Percentiles rank a stretch among this genome's conserved stretches.
phyloP scores from a whole-genome alignment of 129 eudicot species.

The Gnaphalium uliginosum region DNA sequence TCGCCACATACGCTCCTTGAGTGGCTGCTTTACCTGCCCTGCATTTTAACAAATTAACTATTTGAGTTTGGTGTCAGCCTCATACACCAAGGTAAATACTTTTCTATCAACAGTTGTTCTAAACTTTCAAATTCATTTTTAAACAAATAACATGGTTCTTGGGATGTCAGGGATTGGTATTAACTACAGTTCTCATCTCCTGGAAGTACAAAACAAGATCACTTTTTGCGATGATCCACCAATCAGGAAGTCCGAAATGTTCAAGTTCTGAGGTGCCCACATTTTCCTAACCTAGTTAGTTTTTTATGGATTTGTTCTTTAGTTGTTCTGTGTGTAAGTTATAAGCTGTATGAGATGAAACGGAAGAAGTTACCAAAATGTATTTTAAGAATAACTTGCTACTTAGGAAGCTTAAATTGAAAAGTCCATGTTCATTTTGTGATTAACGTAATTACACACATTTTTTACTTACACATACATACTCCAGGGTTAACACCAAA shows the following conservation, averaged over 20 bases:
- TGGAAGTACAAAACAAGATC: neutral
- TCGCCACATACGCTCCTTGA: constrained; percentile 60
- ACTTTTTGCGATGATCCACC: neutral
- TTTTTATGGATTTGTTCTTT: neutral
- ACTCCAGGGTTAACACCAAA: neutral
- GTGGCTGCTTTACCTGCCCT: constrained; percentile 87
- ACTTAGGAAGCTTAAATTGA: neutral
- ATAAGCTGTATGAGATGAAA: neutral
- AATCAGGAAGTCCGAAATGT: neutral
- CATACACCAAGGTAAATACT: constrained; percentile 31
- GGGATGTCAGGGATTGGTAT: neutral
- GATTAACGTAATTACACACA: neutral
- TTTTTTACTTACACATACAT: neutral
- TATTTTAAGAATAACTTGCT: neutral
- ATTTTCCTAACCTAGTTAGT: neutral
- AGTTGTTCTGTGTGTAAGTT: neutral
- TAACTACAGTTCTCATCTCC: neutral
- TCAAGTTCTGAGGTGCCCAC: neutral
- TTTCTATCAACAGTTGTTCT: neutral
- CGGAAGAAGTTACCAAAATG: neutral
- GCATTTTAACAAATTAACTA: constrained; percentile 47
- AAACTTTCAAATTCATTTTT: neutral
- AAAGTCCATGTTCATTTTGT: neutral
- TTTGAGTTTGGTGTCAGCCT: constrained; percentile 16
- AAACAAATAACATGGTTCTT: neutral